A percentile compares a stretch with the other conserved stretches of the same genome.
phyloP scores from a whole-genome alignment of 2,329 filamentous ascomycete species.

The Penicillium sp. region DNA sequence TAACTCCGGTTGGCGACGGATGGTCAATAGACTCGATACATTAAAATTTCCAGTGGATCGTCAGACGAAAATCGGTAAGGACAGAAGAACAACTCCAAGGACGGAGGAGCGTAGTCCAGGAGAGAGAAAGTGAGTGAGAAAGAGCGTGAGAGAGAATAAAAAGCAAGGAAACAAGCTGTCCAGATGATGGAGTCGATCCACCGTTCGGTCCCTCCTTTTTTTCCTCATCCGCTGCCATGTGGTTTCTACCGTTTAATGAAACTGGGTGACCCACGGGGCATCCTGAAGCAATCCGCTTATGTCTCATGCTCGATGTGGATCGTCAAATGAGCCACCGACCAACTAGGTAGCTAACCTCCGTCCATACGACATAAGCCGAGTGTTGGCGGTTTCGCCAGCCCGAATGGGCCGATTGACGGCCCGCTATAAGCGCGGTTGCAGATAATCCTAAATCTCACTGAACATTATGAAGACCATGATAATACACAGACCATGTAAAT shows the following conservation, averaged over 20 bases:
- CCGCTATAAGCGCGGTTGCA: not conserved
- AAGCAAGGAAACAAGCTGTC: not conserved
- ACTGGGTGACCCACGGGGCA: conserved; percentile 21
- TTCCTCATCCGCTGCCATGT: conserved; percentile 1
- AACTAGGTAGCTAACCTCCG: not conserved
- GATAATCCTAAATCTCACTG: not conserved
- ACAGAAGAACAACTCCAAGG: conserved; percentile 4
- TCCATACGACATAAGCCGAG: not conserved
- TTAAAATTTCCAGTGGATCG: not conserved
- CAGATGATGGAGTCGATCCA: not conserved
- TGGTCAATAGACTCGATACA: not conserved
- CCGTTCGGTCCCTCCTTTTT: conserved; percentile 2
- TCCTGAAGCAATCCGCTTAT: conserved; percentile 15
- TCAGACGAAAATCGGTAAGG: conserved; percentile 6
- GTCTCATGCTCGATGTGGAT: conserved; percentile 1
- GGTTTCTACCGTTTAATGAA: conserved; percentile 11
- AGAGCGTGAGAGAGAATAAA: not conserved
- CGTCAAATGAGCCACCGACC: not conserved
- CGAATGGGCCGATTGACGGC: not conserved
- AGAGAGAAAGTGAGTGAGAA: not conserved
- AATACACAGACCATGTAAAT: no score
- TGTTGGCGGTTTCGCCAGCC: not conserved
- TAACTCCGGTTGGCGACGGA: conserved; percentile 5
- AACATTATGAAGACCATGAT: no score
- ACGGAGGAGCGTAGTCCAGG: not conserved